Evolutionary conservation across 169 alveolate genomes (phyloP).

Genomic region (Cryptosporidium sp.): DNA sequence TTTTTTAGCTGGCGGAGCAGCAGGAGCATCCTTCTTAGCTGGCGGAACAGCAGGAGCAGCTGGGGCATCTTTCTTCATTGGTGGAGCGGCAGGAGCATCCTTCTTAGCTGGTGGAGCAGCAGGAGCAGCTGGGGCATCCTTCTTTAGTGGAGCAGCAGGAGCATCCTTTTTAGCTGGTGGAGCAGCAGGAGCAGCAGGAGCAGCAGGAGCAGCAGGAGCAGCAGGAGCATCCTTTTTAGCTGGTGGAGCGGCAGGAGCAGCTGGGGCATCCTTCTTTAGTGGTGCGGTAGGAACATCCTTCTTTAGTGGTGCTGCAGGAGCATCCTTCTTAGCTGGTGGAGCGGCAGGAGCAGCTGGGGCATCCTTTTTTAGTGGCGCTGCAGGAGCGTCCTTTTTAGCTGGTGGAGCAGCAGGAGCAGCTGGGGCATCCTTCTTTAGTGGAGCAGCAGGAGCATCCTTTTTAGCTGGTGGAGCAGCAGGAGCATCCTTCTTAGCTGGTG

Average conservation of each 20-base stretch:
- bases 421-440: neutral
- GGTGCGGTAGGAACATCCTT: conserved; percentile 2
- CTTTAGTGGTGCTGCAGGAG: conserved; percentile 15
- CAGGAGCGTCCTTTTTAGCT: conserved; percentile 3
- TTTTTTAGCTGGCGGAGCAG: neutral
- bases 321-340: conserved; percentile 8
- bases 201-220: neutral
- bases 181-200: neutral
- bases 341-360: conserved; percentile 27
- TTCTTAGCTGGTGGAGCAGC: neutral
- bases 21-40: neutral
- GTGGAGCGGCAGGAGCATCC: conserved; percentile 3
- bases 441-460: conserved; percentile 12
- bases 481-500: conserved; percentile 2
- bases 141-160: neutral
- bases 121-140: conserved; percentile 25
- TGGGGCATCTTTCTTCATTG: neutral
- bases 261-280: conserved; percentile 13
- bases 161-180: conserved; percentile 17
- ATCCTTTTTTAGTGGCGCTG: neutral
- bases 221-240: neutral
- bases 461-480: neutral
- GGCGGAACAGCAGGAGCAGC: neutral
- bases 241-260: neutral
- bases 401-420: neutral